phyloP scores from a whole-genome alignment of 345 rosid species.

The Lepidium sativum region DNA sequence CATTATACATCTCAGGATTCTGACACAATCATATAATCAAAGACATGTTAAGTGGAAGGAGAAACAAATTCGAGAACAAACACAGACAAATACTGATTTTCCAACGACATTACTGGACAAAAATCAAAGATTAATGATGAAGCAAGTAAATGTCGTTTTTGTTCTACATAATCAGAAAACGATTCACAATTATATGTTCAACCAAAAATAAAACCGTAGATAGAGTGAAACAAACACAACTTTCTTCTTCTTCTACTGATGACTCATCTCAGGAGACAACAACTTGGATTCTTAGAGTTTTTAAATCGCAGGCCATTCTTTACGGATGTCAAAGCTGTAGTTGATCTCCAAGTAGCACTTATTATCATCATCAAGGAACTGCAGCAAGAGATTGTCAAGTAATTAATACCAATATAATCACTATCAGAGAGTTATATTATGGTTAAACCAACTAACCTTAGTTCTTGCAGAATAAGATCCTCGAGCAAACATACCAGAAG shows the following conservation, averaged over 20 bases:
- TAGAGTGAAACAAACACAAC: slow-evolving; percentile 24
- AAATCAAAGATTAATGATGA: slow-evolving; percentile 11
- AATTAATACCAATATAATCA: neutral
- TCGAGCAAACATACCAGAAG: slow-evolving; percentile 66
- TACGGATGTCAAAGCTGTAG: slow-evolving; percentile 65
- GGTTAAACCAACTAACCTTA: slow-evolving; percentile 42
- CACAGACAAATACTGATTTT: slow-evolving; percentile 7
- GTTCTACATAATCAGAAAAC: slow-evolving; percentile 20
- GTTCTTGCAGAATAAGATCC: slow-evolving; percentile 72
- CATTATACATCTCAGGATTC: slow-evolving; percentile 17
- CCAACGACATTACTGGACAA: slow-evolving; percentile 18
- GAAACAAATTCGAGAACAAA: slow-evolving; percentile 9
- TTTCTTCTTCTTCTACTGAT: slow-evolving; percentile 21
- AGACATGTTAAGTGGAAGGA: slow-evolving; percentile 17
- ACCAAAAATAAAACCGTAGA: slow-evolving; percentile 2
- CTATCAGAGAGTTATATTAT: neutral
- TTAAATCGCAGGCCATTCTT: slow-evolving; percentile 51
- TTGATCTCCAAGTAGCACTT: slow-evolving; percentile 82
- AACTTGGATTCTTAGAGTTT: neutral
- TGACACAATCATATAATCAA: slow-evolving; percentile 10
- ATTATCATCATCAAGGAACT: slow-evolving; percentile 78
- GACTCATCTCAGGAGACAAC: slow-evolving; percentile 11
- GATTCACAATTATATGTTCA: slow-evolving; percentile 27
- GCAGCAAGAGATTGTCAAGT: slow-evolving; percentile 10
- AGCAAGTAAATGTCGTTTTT: slow-evolving; percentile 11